Base-by-base conservation (phyloP, 2,329 filamentous ascomycete species). In the Rutstroemia sydowiana region DNA sequence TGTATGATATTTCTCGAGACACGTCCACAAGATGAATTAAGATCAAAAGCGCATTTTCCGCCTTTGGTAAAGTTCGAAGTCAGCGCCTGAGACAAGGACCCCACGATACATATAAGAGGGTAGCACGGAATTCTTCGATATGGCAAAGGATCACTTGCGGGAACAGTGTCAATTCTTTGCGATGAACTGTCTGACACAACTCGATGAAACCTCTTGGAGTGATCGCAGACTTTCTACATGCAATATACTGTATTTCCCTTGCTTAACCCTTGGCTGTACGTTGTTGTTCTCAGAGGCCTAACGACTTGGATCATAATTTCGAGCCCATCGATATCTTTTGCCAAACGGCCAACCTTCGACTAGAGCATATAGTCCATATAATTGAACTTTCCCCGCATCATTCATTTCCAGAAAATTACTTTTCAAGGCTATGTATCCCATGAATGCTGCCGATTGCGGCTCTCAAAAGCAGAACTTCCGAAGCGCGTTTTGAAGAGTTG, bases 381-480 rank as follows among this genome's bases (percentile, higher is more conserved):
- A 30, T 57, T 52, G 41, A 65, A 63, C n/a, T 13, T 59, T 58
- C 5, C 43, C 31, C 0, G 45, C 51, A 42, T 63, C 58, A 21
- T 60, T 53, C 11, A 65, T 45, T 0, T 54, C 57, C 59, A 63
- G 26, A 52, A 41, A 1, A 59, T 64, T 2, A 61, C 58, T 2
- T 55, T 56, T 55, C 55, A 61, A 4, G 48, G 39, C 3, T 57
- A 58, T 9, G 51, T 57, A 2, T 58, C 43, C 28, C 58, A 61
- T 32, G 63, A 57, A n/a, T 59, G 52, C 20, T 41, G 55, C 8
- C 48, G 42, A 8, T 61, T 45, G 1, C 55, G 45, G 18, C 11
- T 36, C 30, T 57, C 58, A 45, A 65, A n/a, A n/a, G n/a, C n/a
- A n/a, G n/a, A 61, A 18, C 23, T 37, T 3, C 61, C 55, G 30